Evolutionary conservation across 2,329 filamentous ascomycete genomes (phyloP), one percentile per base, ranked within the genome.

Genomic region (Cercospora sesami): DNA sequence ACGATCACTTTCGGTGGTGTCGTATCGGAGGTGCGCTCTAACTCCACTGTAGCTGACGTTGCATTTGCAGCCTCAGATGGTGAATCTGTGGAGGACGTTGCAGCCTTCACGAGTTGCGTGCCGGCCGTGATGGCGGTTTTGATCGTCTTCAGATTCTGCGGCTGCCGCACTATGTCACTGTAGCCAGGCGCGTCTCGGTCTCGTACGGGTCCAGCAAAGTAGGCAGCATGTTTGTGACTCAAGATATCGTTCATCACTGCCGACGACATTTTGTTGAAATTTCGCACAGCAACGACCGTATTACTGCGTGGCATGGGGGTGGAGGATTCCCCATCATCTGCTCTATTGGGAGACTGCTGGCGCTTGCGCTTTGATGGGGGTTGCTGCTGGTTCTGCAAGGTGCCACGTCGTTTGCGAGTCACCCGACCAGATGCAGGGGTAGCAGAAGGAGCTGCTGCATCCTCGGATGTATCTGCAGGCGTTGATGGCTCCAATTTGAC

Each of bases 1-100:
- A 98, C 92, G 74, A 98, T 97, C 21, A 90, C 92, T 74, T 89
- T 92, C 0, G 95, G 94, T 2, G 94, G 92, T 2, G 94, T 85
- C 28, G 97, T 83, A 66, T 97, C 92, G 60, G 90, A 86, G 1
- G 87, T 90, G 66, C 91, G 86, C 8, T 91, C 88, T 6, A 94
- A 81, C 83, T 86, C 87, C 21, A 91, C 82, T 3, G 71, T 74
- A 12, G 66, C 74, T 5, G 69, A 65, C 18, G 65, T 66, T 33
- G 53, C 64, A 28, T 78, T 75, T 4, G 85, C 83, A 63, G 89
- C 88, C 18, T 85, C 84, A 18, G 87, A 87, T 0, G 88, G 83
- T 51, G 91, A 86, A 61, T 84, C 85, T 7, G 83, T 60, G 1
- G 73, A 63, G 14, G 82, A 77, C 12, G 81, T 77, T 2, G 80